Conservation (phyloP, 108 stramenopile genomes). For the Asterionellopsis glacialis region DNA sequence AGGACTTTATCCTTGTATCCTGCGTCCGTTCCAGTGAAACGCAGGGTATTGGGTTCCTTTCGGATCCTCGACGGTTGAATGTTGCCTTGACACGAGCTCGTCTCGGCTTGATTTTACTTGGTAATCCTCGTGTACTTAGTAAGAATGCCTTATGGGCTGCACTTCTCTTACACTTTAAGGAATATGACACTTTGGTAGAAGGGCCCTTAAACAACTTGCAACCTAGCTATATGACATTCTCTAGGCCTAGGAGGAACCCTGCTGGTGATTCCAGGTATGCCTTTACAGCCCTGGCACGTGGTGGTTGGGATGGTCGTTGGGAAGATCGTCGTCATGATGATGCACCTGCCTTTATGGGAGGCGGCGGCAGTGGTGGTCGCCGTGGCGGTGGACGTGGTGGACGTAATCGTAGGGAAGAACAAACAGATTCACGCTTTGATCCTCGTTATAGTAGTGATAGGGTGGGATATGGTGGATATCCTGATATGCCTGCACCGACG, state of each 20-base stretch:
- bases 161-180: slow-evolving; percentile 90
- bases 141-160: slow-evolving; percentile 96
- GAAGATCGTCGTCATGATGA: slow-evolving; percentile 59
- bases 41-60: slow-evolving; percentile 97
- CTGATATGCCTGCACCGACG: slow-evolving; percentile 14
- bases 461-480: too few species aligned
- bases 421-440: slow-evolving; percentile 80
- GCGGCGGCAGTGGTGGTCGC: slow-evolving; percentile 45
- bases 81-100: slow-evolving; percentile 97
- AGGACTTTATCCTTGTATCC: slow-evolving; percentile 95
- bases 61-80: slow-evolving; percentile 98
- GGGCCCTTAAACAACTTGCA: slow-evolving; percentile 91
- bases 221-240: slow-evolving; percentile 89
- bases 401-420: slow-evolving; percentile 48
- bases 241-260: slow-evolving; percentile 81
- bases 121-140: slow-evolving; percentile 95
- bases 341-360: slow-evolving; percentile 44
- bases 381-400: slow-evolving; percentile 42
- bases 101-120: slow-evolving; percentile 89
- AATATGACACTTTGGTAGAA: slow-evolving; percentile 86
- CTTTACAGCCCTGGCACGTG: slow-evolving; percentile 86
- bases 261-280: slow-evolving; percentile 82
- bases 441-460: slow-evolving; percentile 46
- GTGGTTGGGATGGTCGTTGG: slow-evolving; percentile 89
- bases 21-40: slow-evolving; percentile 98